Base-by-base conservation (phyloP, 1,139 yeast species). In the Schwanniomyces etchellsii region DNA sequence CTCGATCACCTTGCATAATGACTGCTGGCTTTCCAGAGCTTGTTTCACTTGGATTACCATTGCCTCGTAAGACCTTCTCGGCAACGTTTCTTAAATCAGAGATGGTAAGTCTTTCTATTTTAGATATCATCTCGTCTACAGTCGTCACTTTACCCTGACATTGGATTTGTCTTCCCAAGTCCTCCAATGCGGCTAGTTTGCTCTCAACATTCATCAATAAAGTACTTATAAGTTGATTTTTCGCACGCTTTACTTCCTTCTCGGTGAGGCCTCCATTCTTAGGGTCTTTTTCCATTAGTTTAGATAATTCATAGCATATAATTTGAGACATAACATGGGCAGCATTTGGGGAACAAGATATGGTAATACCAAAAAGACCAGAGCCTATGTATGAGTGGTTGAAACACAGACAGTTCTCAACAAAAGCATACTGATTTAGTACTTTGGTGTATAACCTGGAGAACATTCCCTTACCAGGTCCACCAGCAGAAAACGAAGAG, bases 391-490 rank as follows among this genome's bases (percentile, higher is more conserved):
- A 91, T 13, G 95, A 79, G 55, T 89, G 96, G 55, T 89, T 88
- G 60, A 88, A 88, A 15, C 94, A 74, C 45, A 78, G 68, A 53
- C 96, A 88, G 47, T 83, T 82, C 50, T 91, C 98, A 35, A 91
- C 80, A 55, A 83, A 89, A 26, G 94, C 95, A 52, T 83, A 85
- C 52, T 83, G 91, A 59, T 91, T 91, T 50, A 91, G 68, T 2
- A 91, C 96, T 44, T 89, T 76, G 0, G 96, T 86, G 61, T 88
- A 91, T 18, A 93, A 74, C 37, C 98, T 71, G 2, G 96, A 85
- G 55, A 88, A 93, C 97, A 91, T 89, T 4, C 99, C 99, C 58
- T 91, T 91, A 33, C 99, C 99, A n/a, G 99, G 99, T 0, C 99
- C 99, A 42, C 99, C 99, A 7, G 99, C 97, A 15, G 94, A 81